Evolutionary conservation across 371 early-diverging fungal genomes (phyloP).

Genomic region (Apophysomyces elegans): DNA sequence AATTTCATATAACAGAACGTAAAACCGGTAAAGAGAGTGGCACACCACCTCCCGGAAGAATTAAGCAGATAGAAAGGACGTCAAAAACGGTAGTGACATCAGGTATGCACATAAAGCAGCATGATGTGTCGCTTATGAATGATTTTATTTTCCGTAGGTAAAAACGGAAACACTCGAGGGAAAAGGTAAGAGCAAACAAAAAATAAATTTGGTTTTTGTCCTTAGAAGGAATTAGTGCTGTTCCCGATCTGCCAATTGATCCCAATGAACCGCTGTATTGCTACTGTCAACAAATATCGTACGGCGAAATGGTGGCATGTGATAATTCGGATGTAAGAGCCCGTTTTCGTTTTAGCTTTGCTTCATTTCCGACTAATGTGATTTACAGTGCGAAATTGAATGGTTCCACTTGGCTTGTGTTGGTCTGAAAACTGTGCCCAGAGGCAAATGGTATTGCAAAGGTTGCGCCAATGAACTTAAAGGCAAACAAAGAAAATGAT

Average conservation of each 20-base stretch:
- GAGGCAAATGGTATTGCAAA: constrained; percentile 94
- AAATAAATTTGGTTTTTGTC: constrained; percentile 12
- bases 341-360: not conserved
- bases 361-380: not conserved
- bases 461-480: constrained; percentile 68
- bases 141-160: constrained; percentile 6
- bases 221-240: constrained; percentile 23
- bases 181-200: constrained; percentile 16
- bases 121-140: not conserved
- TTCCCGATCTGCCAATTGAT: constrained; percentile 83
- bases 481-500: constrained; percentile 58
- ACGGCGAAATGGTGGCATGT: constrained; percentile 97
- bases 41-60: constrained; percentile 24
- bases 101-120: not conserved
- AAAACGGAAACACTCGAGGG: constrained; percentile 29
- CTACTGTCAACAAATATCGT: constrained; percentile 93
- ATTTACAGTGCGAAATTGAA: constrained; percentile 79
- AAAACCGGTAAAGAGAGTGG: constrained; percentile 24
- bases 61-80: not conserved
- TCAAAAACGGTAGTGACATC: constrained; percentile 2
- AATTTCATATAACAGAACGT: constrained; percentile 20
- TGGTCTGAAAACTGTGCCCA: constrained; percentile 81
- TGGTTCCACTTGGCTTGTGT: constrained; percentile 98
- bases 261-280: constrained; percentile 97
- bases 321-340: constrained; percentile 84